phyloP scores from a whole-genome alignment of 768 basidiomycete species.

The Lyophyllum shimeji region DNA sequence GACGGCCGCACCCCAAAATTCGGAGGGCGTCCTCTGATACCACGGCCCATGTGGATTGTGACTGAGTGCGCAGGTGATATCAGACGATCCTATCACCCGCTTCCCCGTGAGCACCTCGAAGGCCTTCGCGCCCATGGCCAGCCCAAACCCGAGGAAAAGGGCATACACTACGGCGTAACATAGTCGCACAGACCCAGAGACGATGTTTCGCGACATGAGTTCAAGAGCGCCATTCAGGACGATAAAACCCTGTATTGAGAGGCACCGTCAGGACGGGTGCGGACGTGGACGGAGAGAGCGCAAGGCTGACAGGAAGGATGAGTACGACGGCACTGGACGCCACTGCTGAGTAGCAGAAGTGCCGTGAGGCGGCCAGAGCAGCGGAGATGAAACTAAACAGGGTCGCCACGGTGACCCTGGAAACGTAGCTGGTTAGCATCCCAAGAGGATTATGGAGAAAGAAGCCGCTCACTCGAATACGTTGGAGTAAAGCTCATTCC shows the following conservation, averaged over 20 bases:
- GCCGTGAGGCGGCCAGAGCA: slow-evolving; percentile 63
- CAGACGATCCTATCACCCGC: slow-evolving; percentile 47
- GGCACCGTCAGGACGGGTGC: neutral
- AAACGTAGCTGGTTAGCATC: neutral
- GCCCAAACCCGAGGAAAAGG: slow-evolving; percentile 77
- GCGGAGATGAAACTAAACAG: slow-evolving; percentile 79
- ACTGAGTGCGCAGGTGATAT: slow-evolving; percentile 58
- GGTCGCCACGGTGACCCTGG: slow-evolving; percentile 75
- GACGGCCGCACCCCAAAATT: slow-evolving; percentile 62
- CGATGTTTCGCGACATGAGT: slow-evolving; percentile 76
- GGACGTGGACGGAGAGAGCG: neutral
- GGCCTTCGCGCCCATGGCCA: slow-evolving; percentile 74
- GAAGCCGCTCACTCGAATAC: slow-evolving; percentile 62
- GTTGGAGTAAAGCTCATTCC: slow-evolving; percentile 78
- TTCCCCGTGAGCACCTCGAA: slow-evolving; percentile 57
- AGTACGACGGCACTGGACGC: slow-evolving; percentile 77
- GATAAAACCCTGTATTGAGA: slow-evolving; percentile 51
- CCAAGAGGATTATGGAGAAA: neutral
- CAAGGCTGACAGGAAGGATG: slow-evolving; percentile 64
- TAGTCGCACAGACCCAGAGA: slow-evolving; percentile 80
- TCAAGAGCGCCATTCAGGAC: slow-evolving; percentile 76
- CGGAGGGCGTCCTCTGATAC: slow-evolving; percentile 71
- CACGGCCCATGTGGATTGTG: slow-evolving; percentile 63
- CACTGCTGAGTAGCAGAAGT: slow-evolving; percentile 80
- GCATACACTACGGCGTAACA: slow-evolving; percentile 81